Base-by-base conservation (phyloP, 345 rosid species). In the Dimocarpus longan region DNA sequence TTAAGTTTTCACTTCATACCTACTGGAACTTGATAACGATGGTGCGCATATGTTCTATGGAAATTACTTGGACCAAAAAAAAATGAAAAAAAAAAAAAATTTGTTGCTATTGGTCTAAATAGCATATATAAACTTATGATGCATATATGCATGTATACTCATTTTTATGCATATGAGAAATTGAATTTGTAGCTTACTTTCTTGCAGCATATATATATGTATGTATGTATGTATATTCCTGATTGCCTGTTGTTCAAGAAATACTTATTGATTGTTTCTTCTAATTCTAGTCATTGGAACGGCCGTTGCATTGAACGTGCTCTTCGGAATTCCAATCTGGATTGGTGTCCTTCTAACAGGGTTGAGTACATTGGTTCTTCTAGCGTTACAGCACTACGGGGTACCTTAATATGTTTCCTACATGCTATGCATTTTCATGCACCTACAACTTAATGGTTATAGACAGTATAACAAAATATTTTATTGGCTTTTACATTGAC, bases 221-320 rank as follows among this genome's bases (percentile, higher is more conserved):
- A 26, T 26, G 1, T 1, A 26, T 26, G 28, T 1, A 26, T 26
- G 1, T 26, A 26, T 0, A 68, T 26, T 63, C 10, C 26, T 64
- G 24, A n/a, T 46, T 57, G 39, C 72, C 9, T 40, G 22, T 2
- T 43, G 37, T 19, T 68, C 68, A 46, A 12, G 26, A 42, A 73
- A 19, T 73, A 59, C 8, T 43, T 15, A 39, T 43, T 66, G 42
- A 40, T 37, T 39, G 46, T 72, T 72, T 56, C 54, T 86, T 77
- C 71, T 50, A 21, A 81, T 75, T 80, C 60, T 89, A 95, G 99
- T 95, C 57, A 95, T 92, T 79, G 97, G 99, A 60, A 93, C 99
- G 24, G 98, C 99, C 60, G 93, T 92, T 87, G 97, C 99, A 22
- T 84, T 93, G 82, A 95, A 95, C 86, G 92, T 93, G 97, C 96